Evolutionary conservation across 106 monocot genomes (phyloP).

Genomic region (Dendrobium nobile): DNA sequence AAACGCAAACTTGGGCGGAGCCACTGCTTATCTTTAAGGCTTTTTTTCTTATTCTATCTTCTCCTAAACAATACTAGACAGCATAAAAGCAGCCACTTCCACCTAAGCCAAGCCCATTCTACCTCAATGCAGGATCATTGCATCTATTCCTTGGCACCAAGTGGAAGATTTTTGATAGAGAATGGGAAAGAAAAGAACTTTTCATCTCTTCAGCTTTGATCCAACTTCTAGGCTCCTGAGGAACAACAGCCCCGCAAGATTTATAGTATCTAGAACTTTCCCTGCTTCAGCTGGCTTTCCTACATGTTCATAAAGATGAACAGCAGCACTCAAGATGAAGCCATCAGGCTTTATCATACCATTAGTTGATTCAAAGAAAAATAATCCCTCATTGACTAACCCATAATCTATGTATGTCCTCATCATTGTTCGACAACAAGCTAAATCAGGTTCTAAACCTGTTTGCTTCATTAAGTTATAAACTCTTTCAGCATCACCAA

Average conservation of each 20-base stretch:
- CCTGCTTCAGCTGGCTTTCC: constrained; percentile 45
- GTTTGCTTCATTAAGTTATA: constrained; percentile 44
- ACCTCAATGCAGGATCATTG: no score
- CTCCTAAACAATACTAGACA: no score
- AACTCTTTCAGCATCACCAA: constrained; percentile 62
- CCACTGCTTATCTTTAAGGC: no score
- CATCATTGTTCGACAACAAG: constrained; percentile 70
- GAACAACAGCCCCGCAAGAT: constrained; percentile 44
- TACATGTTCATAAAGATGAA: constrained; percentile 63
- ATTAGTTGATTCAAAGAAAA: constrained; percentile 48
- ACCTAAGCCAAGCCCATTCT: no score
- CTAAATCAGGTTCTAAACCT: constrained; percentile 58
- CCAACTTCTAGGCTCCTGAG: constrained; percentile 68
- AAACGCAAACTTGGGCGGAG: no score
- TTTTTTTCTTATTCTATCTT: no score
- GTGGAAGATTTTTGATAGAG: no score
- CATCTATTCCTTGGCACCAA: no score
- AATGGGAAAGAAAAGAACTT: no score
- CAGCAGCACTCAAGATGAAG: constrained; percentile 71
- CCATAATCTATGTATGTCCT: constrained; percentile 71
- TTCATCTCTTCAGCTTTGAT: constrained; percentile 23
- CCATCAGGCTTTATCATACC: constrained; percentile 63
- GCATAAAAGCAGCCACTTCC: no score
- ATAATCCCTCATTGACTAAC: constrained; percentile 54
- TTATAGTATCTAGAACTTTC: constrained; percentile 47